Conservation (phyloP, 2,329 filamentous ascomycete species). For the Macrophomina tecta region DNA sequence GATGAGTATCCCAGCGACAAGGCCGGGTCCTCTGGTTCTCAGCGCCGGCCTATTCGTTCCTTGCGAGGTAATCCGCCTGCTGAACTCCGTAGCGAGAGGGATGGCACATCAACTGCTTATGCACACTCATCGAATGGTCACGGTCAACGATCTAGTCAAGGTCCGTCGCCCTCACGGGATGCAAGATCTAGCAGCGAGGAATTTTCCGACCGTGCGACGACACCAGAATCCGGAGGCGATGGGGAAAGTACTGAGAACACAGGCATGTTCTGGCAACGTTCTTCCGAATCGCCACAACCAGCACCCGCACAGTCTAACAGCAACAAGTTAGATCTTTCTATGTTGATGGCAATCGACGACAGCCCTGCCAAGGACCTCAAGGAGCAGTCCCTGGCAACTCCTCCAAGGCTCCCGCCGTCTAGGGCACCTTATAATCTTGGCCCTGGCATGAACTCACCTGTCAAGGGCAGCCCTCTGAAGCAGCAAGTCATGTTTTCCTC, state of each 20-base stretch:
- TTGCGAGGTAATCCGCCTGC: conserved; percentile 38
- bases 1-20: not conserved
- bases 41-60: conserved; percentile 47
- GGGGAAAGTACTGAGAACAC: conserved; percentile 36
- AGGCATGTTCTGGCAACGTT: conserved; percentile 45
- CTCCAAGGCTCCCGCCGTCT: not conserved
- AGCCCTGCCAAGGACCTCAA: conserved; percentile 31
- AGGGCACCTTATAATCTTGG: conserved; percentile 24
- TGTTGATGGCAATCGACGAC: conserved; percentile 40
- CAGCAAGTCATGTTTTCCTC: conserved; percentile 26
- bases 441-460: conserved; percentile 5
- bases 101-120: not conserved
- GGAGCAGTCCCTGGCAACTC: not conserved
- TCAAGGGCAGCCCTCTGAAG: conserved; percentile 23
- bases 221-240: not conserved
- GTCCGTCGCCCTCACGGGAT: not conserved
- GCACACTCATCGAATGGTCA: not conserved
- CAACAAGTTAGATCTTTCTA: conserved; percentile 41
- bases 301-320: conserved; percentile 34
- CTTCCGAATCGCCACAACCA: conserved; percentile 34
- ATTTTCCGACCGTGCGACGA: conserved; percentile 40
- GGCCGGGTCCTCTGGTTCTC: conserved; percentile 36
- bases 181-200: conserved; percentile 32
- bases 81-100: conserved; percentile 34
- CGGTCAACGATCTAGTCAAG: not conserved